phyloP scores from a whole-genome alignment of 805 yeast genomes.

The Saccharomycopsis fermentans region DNA sequence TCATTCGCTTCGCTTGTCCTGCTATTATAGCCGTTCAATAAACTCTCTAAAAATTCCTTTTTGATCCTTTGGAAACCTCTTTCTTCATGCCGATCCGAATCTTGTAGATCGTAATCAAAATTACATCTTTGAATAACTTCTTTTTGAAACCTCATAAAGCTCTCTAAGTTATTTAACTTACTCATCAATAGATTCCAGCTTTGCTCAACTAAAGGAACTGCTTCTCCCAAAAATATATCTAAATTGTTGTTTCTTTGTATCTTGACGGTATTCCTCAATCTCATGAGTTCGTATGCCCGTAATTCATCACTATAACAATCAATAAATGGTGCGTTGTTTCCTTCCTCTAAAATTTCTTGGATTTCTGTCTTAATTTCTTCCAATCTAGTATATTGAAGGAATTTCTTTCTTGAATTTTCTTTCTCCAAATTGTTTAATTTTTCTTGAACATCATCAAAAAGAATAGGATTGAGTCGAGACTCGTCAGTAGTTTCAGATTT shows the following conservation, averaged over 20 bases:
- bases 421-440: neutral
- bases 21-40: neutral
- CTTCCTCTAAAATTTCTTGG: neutral
- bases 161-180: conserved; percentile 15
- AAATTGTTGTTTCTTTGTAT: conserved; percentile 4
- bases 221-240: conserved; percentile 1
- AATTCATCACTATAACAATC: neutral
- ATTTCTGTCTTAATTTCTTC: neutral
- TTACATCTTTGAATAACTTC: neutral
- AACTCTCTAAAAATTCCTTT: neutral
- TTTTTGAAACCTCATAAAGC: conserved; percentile 12
- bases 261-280: conserved; percentile 1
- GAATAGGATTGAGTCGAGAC: neutral
- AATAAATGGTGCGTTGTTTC: neutral
- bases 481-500: neutral
- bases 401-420: neutral
- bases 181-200: neutral
- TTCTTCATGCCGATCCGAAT: neutral
- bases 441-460: neutral
- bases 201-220: neutral
- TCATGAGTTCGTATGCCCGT: conserved; percentile 11
- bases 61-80: neutral
- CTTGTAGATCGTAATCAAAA: neutral
- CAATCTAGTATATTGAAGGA: neutral
- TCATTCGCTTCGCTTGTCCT: neutral